A percentile compares a stretch with the other conserved stretches of the same genome.
Conservation (phyloP, 345 rosid genomes). For the Rhodomyrtus tomentosa region DNA sequence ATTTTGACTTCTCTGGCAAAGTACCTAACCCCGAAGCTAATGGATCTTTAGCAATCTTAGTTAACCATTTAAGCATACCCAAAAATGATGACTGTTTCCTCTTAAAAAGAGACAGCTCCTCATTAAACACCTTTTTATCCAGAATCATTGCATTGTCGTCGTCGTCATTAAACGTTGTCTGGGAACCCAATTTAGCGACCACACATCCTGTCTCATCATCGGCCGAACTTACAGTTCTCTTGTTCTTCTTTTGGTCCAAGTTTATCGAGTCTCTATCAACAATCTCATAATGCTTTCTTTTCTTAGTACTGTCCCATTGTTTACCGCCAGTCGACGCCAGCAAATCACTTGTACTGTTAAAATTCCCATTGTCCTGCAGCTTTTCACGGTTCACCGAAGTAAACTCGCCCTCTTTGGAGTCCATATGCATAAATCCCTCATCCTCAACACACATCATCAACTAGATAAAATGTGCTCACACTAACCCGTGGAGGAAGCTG, state of each 20-base stretch:
- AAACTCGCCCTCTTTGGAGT: not conserved
- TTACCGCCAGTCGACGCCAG: slow-evolving; percentile 1
- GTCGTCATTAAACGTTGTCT: not conserved
- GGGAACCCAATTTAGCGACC: slow-evolving; percentile 3
- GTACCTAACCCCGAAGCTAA: slow-evolving; percentile 27
- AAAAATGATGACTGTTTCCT: slow-evolving; percentile 41
- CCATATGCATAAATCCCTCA: slow-evolving; percentile 14
- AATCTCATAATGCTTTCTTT: not conserved
- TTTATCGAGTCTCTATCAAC: not conserved
- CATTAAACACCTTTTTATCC: not conserved
- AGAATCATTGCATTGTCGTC: not conserved
- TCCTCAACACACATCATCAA: slow-evolving; percentile 6
- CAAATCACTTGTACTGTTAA: slow-evolving; percentile 1
- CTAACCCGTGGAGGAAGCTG: not conserved
- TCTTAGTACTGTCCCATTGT: slow-evolving; percentile 1
- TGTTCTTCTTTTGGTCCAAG: slow-evolving; percentile 4
- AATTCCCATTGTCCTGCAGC: slow-evolving; percentile 5
- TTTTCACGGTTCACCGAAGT: slow-evolving; percentile 11
- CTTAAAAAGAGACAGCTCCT: slow-evolving; percentile 13
- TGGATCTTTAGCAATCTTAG: slow-evolving; percentile 51
- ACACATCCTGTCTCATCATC: slow-evolving; percentile 1
- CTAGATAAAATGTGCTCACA: not conserved
- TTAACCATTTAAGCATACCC: slow-evolving; percentile 51
- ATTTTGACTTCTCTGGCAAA: slow-evolving; percentile 60
- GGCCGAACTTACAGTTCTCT: not conserved